Percentiles rank a stretch among this genome's conserved stretches.
Conservation (phyloP, 306 rosid genomes). For the Hippophae tibetana region DNA sequence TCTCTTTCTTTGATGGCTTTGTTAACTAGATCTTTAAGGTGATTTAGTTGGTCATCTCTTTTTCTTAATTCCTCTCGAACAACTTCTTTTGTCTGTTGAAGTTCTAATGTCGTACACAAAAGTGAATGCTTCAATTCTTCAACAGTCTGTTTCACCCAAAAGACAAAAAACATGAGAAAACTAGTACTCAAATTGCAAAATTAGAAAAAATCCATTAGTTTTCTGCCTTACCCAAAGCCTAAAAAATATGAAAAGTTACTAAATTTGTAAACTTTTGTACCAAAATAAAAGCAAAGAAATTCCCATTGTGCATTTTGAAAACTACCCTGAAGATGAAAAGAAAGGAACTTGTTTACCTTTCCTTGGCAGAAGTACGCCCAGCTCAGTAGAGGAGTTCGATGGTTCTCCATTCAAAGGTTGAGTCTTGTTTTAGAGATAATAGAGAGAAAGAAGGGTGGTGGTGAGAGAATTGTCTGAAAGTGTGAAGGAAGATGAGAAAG, state of each 20-base stretch:
- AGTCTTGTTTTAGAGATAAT: neutral
- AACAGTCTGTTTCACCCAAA: conserved; percentile 40
- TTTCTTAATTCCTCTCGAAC: conserved; percentile 74
- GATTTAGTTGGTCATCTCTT: conserved; percentile 62
- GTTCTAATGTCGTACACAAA: conserved; percentile 57
- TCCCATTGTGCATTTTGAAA: conserved; percentile 17
- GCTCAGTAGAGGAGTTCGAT: conserved; percentile 41
- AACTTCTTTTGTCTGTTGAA: conserved; percentile 60
- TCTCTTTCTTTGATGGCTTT: conserved; percentile 69
- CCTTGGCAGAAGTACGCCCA: conserved; percentile 64
- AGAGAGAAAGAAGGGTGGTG: neutral
- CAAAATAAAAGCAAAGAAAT: neutral
- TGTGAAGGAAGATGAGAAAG: conserved; percentile 5
- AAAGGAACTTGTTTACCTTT: conserved; percentile 36
- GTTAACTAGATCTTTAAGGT: conserved; percentile 57
- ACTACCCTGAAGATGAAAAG: neutral
- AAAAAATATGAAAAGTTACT: neutral
- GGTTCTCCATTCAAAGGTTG: conserved; percentile 50
- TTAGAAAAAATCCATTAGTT: neutral
- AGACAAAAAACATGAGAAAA: conserved; percentile 3
- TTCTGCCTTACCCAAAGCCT: neutral
- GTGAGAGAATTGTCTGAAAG: neutral
- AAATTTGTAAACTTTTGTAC: neutral
- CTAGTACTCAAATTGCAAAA: conserved; percentile 18
- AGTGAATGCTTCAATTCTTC: conserved; percentile 73